Percentiles rank a stretch among this genome's conserved stretches.
Evolutionary conservation across 768 basidiomycete species (phyloP).

Genomic region (Kwoniella botswanensis): DNA sequence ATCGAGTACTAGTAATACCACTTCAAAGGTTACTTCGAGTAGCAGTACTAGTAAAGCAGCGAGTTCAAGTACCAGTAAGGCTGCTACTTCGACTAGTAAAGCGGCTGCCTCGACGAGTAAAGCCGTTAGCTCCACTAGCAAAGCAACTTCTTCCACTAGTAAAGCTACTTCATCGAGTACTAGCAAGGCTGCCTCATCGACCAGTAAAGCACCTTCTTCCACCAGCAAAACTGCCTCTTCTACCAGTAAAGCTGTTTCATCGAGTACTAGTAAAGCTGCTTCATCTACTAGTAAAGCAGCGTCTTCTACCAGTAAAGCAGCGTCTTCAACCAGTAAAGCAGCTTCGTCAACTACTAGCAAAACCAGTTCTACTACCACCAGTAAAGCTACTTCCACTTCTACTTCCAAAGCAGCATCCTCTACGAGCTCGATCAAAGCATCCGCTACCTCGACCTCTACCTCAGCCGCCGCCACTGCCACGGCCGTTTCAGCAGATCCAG

Average conservation of each 20-base stretch:
- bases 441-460: slow-evolving; percentile 16
- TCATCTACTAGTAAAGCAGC: slow-evolving; percentile 6
- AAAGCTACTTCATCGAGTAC: neutral
- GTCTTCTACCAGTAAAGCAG: slow-evolving; percentile 1
- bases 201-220: slow-evolving; percentile 5
- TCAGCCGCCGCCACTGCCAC: slow-evolving; percentile 6
- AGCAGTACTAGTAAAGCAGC: neutral
- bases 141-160: slow-evolving; percentile 5
- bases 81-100: slow-evolving; percentile 15
- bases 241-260: neutral
- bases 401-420: slow-evolving; percentile 4
- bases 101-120: slow-evolving; percentile 8
- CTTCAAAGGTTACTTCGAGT: slow-evolving; percentile 1
- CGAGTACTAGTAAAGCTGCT: neutral
- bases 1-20: slow-evolving; percentile 7
- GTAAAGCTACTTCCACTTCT: neutral
- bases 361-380: neutral
- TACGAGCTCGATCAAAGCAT: neutral
- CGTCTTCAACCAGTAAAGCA: slow-evolving; percentile 4
- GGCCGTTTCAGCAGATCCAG: slow-evolving; percentile 27
- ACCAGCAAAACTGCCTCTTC: slow-evolving; percentile 5
- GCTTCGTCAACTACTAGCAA: slow-evolving; percentile 5
- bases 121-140: slow-evolving; percentile 3
- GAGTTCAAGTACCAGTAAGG: slow-evolving; percentile 4
- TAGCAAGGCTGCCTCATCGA: slow-evolving; percentile 6